These are phyloP conservation scores for Lactarius sp. DNA, from an alignment of 768 basidiomycete genomes.

Conservation along the genomic window DNA sequence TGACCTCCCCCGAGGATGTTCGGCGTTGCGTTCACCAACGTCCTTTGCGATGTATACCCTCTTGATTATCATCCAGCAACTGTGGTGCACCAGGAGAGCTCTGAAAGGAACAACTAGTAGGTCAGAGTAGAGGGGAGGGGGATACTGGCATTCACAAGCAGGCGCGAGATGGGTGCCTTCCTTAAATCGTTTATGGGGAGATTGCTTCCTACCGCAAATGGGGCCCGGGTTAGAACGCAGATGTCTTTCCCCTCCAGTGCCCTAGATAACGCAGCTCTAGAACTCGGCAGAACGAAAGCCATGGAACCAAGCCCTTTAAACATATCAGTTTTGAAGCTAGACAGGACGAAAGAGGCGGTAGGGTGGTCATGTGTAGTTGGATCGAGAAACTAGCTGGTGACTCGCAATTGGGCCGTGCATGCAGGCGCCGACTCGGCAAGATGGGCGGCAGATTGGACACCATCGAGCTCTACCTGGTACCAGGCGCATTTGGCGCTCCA, in stretches of 20 bases:
- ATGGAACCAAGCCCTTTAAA: not conserved
- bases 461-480: not conserved
- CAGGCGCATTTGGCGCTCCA: not conserved
- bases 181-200: not conserved
- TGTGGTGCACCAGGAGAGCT: not conserved
- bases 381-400: not conserved
- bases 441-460: not conserved
- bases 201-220: not conserved
- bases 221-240: not conserved
- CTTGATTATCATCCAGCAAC: not conserved
- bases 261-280: not conserved
- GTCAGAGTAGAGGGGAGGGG: not conserved
- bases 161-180: not conserved
- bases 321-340: not conserved
- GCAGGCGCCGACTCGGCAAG: not conserved
- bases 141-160: not conserved
- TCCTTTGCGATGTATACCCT: not conserved
- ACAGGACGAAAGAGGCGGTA: not conserved
- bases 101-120: not conserved
- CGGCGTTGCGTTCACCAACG: not conserved
- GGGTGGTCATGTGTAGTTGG: not conserved
- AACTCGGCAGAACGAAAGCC: not conserved
- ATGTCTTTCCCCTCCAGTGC: not conserved
- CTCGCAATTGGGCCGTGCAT: not conserved
- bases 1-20: not conserved